Conservation (phyloP, 768 basidiomycete species). For the Leccinum barrowsii region DNA sequence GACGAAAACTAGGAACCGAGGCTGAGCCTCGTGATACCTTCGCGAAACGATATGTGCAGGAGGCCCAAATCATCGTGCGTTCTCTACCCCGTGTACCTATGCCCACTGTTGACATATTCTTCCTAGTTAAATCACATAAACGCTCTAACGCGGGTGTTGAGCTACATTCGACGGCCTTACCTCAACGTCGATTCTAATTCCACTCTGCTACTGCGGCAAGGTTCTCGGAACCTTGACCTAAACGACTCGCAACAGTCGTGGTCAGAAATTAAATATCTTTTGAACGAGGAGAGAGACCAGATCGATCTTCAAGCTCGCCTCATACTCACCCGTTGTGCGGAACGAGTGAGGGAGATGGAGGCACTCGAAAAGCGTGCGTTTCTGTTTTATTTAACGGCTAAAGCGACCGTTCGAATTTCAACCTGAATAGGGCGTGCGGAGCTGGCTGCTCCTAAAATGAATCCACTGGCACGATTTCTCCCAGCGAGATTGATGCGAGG, state of each 20-base stretch:
- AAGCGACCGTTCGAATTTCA: conserved; percentile 17
- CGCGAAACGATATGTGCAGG: conserved; percentile 66
- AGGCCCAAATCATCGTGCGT: conserved; percentile 70
- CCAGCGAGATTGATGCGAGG: conserved; percentile 67
- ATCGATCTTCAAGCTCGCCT: conserved; percentile 90
- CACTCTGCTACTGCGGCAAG: conserved; percentile 50
- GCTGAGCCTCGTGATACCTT: conserved; percentile 39
- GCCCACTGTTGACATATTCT: conserved; percentile 1
- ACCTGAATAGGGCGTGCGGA: conserved; percentile 56
- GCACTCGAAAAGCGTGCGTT: conserved; percentile 79
- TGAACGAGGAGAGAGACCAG: conserved; percentile 91
- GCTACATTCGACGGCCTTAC: conserved; percentile 80
- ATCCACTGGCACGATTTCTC: conserved; percentile 65
- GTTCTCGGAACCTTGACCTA: conserved; percentile 54
- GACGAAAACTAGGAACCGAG: conserved; percentile 43
- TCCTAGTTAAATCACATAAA: conserved; percentile 68
- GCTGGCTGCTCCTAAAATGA: conserved; percentile 59
- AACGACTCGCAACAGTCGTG: conserved; percentile 48
- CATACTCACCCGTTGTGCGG: conserved; percentile 80
- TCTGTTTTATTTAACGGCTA: conserved; percentile 10
- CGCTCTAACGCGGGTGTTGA: conserved; percentile 68
- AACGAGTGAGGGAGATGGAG: conserved; percentile 87
- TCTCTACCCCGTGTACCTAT: neutral
- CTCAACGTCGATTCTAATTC: conserved; percentile 68
- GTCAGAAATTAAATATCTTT: conserved; percentile 65